phyloP scores from a whole-genome alignment of 345 rosid genomes.

The Punica granatum region DNA sequence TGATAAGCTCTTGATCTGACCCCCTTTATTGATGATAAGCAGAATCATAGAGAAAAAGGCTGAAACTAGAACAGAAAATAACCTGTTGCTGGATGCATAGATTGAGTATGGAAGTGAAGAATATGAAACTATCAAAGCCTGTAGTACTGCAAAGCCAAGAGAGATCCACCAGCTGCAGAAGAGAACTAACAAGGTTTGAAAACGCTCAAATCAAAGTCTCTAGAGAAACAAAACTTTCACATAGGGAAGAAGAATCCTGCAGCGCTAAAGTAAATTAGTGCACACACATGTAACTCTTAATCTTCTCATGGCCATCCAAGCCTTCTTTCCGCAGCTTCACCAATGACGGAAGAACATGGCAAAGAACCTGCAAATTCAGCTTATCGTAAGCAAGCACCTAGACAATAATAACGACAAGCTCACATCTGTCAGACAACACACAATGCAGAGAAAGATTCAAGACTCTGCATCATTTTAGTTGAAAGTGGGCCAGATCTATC shows the following conservation, averaged over 20 bases:
- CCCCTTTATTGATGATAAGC: neutral
- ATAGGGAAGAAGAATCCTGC: conserved; percentile 3
- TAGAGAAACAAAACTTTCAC: neutral
- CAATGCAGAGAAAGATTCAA: neutral
- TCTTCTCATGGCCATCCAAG: conserved; percentile 92
- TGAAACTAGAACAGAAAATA: conserved; percentile 9
- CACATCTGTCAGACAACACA: neutral
- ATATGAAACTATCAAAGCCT: conserved; percentile 70
- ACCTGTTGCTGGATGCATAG: conserved; percentile 75
- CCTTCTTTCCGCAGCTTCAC: conserved; percentile 97
- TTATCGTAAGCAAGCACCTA: too few species aligned
- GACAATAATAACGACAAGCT: neutral
- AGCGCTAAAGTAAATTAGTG: conserved; percentile 60
- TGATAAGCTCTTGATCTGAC: neutral
- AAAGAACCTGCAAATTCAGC: conserved; percentile 53
- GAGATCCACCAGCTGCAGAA: conserved; percentile 92
- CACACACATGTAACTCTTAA: conserved; percentile 99
- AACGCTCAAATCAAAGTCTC: neutral
- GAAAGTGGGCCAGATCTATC: neutral
- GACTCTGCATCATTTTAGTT: neutral
- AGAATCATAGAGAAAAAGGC: neutral
- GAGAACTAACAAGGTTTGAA: neutral
- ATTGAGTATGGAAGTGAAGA: conserved; percentile 83
- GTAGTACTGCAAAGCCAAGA: conserved; percentile 76
- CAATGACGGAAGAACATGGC: conserved; percentile 83